A percentile compares a stretch with the other conserved stretches of the same genome.
Evolutionary conservation across 2,329 filamentous ascomycete species (phyloP).

Genomic region (Plectosphaerella plurivora): DNA sequence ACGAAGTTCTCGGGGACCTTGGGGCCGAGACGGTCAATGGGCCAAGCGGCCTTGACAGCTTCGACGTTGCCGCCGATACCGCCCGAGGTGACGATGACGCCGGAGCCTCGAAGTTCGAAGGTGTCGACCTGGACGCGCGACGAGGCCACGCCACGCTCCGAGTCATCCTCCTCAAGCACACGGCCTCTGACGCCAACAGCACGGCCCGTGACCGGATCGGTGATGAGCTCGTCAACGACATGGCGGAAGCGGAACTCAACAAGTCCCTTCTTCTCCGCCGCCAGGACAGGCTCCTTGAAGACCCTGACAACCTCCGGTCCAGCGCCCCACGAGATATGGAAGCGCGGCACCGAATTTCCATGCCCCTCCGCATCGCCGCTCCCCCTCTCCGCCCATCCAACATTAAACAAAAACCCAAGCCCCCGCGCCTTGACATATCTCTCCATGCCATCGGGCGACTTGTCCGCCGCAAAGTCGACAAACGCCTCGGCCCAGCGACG

Average conservation of each 20-base stretch:
- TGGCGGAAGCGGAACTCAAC: conserved; percentile 54
- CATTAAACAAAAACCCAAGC: conserved; percentile 46
- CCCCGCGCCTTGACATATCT: conserved; percentile 49
- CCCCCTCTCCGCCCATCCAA: conserved; percentile 59
- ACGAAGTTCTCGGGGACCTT: conserved; percentile 53
- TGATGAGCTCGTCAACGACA: conserved; percentile 50
- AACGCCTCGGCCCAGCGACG: conserved; percentile 59
- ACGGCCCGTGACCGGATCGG: conserved; percentile 44
- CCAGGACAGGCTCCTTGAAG: conserved; percentile 51
- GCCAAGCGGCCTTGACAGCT: conserved; percentile 54
- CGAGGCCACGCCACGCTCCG: conserved; percentile 46
- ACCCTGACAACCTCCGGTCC: conserved; percentile 56
- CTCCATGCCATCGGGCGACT: conserved; percentile 54
- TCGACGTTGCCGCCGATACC: conserved; percentile 61
- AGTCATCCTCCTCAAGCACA: conserved; percentile 46
- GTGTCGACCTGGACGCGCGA: conserved; percentile 40
- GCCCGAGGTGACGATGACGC: conserved; percentile 51
- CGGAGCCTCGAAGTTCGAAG: conserved; percentile 49
- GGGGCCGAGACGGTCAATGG: conserved; percentile 50
- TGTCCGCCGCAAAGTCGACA: conserved; percentile 56
- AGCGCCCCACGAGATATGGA: conserved; percentile 58
- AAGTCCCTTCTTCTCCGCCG: conserved; percentile 46
- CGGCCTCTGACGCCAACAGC: conserved; percentile 49
- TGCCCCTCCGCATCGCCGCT: conserved; percentile 51
- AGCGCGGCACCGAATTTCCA: conserved; percentile 59